phyloP scores from a whole-genome alignment of 305 asterid species.

The Fraxinus dipetala region DNA sequence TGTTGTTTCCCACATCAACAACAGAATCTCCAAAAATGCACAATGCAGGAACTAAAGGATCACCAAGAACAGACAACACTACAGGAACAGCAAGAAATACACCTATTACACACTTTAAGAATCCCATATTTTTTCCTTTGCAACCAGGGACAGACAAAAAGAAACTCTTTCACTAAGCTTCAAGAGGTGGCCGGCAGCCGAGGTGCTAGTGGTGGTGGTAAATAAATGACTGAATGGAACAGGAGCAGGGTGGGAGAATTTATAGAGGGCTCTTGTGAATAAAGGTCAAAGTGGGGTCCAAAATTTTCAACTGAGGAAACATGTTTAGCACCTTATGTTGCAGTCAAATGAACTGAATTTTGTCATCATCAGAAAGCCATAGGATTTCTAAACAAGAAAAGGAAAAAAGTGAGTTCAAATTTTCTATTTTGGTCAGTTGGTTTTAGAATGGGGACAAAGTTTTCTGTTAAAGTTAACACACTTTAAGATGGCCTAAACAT shows the following conservation, averaged over 20 bases:
- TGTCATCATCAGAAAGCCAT: background rate
- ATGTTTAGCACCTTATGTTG: slow-evolving; percentile 27
- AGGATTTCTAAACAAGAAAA: background rate
- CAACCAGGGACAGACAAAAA: background rate
- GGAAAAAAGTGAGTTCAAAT: slow-evolving; percentile 8
- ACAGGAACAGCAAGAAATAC: slow-evolving; percentile 23
- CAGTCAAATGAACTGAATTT: slow-evolving; percentile 24
- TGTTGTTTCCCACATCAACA: slow-evolving; percentile 81
- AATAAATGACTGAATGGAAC: background rate
- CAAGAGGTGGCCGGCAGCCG: background rate
- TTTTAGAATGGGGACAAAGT: slow-evolving; percentile 16
- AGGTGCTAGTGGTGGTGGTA: background rate
- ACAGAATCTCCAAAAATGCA: slow-evolving; percentile 85
- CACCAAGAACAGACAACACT: slow-evolving; percentile 37
- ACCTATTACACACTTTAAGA: slow-evolving; percentile 26
- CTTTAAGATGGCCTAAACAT: slow-evolving; percentile 23
- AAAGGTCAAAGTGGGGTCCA: slow-evolving; percentile 12
- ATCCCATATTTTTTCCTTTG: slow-evolving; percentile 30
- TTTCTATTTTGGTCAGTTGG: slow-evolving; percentile 27
- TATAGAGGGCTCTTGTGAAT: slow-evolving; percentile 29
- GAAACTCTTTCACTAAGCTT: background rate
- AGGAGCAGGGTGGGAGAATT: slow-evolving; percentile 27
- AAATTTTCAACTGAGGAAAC: slow-evolving; percentile 9
- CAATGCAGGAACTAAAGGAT: slow-evolving; percentile 76
- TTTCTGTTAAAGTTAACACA: slow-evolving; percentile 19